Base-by-base conservation (phyloP, 495 filamentous ascomycete species). In the Staphylotrichum tortipilum region DNA sequence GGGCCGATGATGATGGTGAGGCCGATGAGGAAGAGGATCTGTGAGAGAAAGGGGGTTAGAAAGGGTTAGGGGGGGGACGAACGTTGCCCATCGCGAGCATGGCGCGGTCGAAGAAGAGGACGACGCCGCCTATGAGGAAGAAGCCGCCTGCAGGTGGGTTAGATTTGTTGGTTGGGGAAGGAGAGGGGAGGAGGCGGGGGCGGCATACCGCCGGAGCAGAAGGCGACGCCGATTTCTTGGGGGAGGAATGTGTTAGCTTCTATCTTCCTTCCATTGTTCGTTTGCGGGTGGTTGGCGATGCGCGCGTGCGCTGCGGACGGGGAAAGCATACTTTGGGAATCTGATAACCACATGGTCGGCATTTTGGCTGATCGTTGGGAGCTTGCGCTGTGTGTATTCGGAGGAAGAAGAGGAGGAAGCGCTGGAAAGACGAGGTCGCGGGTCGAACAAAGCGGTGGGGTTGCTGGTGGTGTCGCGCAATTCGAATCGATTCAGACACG, bases 1-100 rank as follows among this genome's bases (percentile, higher is more conserved):
- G 88, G 73, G n/a, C 94, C 94, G 73, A 97, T 94, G 47, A 96
- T 89, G 30, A 96, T 81, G 26, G 89, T 92, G 4, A 98, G 77
- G 66, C 92, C 92, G 75, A 94, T 81, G 31, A 98, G 82, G 76
- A 98, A 95, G 70, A 98, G 88, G 70, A 98, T 94, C 84, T 90
- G 52, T 30, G 84, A 5, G 24, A 6, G 86, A 59, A 79, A 80
- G 79, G 84, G 85, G 49, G 17, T 11, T 24, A 15, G 24, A 3
- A 5, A 7, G 24, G 2, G 39, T 0, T 1, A 7, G 3, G 22
- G 29, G 14, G 24, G 14, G 10, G 31, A 38, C 26, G 26, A 9
- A 28, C 26, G 9, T 28, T 28, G 51, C 53, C 56, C 63, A 66
- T 66, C 21, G 63, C 55, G 28, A 76, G 86, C 89, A 97, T 86